Evolutionary conservation across 257 asterid genomes (phyloP), one percentile per base, ranked within the genome.

Genomic region (Solanum pimpinellifolium): DNA sequence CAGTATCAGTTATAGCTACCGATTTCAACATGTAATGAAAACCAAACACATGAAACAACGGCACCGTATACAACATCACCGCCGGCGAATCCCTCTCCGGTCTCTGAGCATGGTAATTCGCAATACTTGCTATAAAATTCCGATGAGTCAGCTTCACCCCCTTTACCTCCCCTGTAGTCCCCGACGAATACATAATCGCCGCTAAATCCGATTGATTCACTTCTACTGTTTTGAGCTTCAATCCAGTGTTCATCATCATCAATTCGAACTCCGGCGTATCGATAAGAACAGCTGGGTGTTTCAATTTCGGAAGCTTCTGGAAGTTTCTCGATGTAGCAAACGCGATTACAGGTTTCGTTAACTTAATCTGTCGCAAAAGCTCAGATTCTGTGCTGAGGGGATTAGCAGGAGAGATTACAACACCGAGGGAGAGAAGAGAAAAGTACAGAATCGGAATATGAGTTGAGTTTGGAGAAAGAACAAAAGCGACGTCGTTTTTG

Each of bases 151-250:
- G 12, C 27, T 82, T 90, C 62, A 93, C 96, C 41, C 95, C 96
- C 66, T 94, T 94, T 84, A 89, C 91, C 37, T 60, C 83, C 75
- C 98, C 98, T 25, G 94, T 93, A n/a, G 96, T 94, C 47, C 98
- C 95, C 7, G 95, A 93, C 11, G 98, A 94, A 70, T 88, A 94
- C 39, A 94, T 85, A 49, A 94, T 90, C 59, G 93, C 96, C 62
- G 96, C 96, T 14, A 94, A 86, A 72, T 92, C 94, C 29, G 86
- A 78, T 72, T 93, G 95, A 20, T 65, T 86, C 87, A 91, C 90
- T 86, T 90, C 89, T 25, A 90, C 89, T 12, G 2, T 84, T 16
- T 74, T 80, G 74, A 72, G 13, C 73, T 62, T 83, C 7, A 27
- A 14, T 42, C 14, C 65, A 15, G 66, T 37, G 18, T 60, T 83